Evolutionary conservation across 1,284 basidiomycete genomes (phyloP), one percentile per base, ranked within the genome.

Genomic region (Rhodotorula mucilaginosa): DNA sequence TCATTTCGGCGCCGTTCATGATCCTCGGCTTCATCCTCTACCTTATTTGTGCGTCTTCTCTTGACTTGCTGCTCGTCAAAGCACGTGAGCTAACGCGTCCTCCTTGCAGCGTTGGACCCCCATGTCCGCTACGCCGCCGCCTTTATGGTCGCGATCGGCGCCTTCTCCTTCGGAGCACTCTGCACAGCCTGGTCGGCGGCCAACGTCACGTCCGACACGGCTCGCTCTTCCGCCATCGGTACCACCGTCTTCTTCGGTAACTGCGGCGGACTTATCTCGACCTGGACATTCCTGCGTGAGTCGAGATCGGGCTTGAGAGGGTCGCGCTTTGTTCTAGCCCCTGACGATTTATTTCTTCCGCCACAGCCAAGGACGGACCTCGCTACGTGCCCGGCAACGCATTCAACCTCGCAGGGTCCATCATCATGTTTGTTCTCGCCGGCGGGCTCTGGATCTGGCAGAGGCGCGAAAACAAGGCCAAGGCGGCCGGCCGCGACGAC

Each of bases 171-270:
- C 51, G 80, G 80, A 0, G 65, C 79, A 1, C 61, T 80, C 0
- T 65, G 78, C 51, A 76, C 68, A 21, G 65, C 73, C 0, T 73
- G 71, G 63, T 65, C 67, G 0, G 62, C 71, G 2, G 77, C 78
- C 49, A 81, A 81, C 68, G 69, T 75, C 19, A 79, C 79, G 57
- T 75, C 76, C 46, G 80, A 81, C 68, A 74, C 78, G 23, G 74
- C 75, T 16, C 62, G 79, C 4, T 75, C 79, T 0, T 74, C 75
- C 23, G 78, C 79, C 10, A 78, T 81, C 44, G 80, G 77, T 0
- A 69, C 73, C 13, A 76, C 74, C 23, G 79, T 81, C 23, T 72
- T 80, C 64, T 64, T 74, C 21, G 80, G 80, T 34, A 81, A 81
- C 68, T 44, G 77, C 23, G 80, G 80, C 3, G 80, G 79, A 2